Evolutionary conservation across 2,329 filamentous ascomycete genomes (phyloP).

Genomic region (Colletotrichum tofieldiae): DNA sequence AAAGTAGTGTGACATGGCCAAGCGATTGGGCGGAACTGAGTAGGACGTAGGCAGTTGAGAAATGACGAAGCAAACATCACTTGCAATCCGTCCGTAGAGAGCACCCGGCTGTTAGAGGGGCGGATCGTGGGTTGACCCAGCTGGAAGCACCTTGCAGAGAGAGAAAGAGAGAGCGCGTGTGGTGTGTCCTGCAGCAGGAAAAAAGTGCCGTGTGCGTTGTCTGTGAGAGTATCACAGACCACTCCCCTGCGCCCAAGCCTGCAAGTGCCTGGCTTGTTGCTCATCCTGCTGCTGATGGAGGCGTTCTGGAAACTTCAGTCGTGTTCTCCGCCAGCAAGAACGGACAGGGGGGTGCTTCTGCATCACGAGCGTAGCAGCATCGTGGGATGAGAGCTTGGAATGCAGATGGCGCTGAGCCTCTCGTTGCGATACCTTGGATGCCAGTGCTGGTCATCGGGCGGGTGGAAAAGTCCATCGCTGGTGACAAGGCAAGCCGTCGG

Average conservation of each 20-base stretch:
- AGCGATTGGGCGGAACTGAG: not conserved
- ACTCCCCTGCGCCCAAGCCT: not conserved
- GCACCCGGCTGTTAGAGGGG: not conserved
- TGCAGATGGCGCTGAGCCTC: not conserved
- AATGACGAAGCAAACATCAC: slow-evolving; percentile 3
- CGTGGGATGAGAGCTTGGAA: not conserved
- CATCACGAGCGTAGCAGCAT: not conserved
- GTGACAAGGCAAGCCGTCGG: not conserved
- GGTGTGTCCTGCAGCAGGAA: not conserved
- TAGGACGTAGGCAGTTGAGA: not conserved
- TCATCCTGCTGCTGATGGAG: not conserved
- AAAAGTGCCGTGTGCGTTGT: not conserved
- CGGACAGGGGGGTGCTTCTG: too few species aligned
- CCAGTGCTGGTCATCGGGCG: not conserved
- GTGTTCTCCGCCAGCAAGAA: not conserved
- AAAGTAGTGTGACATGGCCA: not conserved
- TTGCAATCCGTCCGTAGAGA: slow-evolving; percentile 10
- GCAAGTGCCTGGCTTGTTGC: not conserved
- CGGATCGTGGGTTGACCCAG: slow-evolving; percentile 6
- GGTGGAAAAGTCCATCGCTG: not conserved
- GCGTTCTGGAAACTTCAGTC: too few species aligned
- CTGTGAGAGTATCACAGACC: not conserved
- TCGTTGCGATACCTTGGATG: not conserved
- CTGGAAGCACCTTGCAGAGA: not conserved
- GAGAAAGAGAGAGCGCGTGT: not conserved